Conservation (phyloP, 352 stramenopile species). For the Phytopythium helicoides region DNA sequence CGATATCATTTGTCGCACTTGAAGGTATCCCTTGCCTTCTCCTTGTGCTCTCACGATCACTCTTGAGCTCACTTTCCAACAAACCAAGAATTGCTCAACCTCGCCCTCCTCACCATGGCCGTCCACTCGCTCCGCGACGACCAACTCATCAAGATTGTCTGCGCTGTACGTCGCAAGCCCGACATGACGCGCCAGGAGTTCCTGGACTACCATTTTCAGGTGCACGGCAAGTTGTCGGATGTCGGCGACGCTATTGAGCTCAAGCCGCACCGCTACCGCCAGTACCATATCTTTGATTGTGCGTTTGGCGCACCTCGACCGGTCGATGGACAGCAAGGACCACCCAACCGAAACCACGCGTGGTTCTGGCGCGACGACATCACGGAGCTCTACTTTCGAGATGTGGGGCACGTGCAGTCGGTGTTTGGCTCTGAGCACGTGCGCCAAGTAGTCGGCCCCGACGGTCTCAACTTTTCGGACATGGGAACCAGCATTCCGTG, state of each 20-base stretch:
- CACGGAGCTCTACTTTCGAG: slow-evolving; percentile 11
- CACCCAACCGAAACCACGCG: slow-evolving; percentile 9
- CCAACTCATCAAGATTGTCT: slow-evolving; percentile 18
- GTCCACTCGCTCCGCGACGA: neutral
- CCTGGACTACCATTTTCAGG: slow-evolving; percentile 14
- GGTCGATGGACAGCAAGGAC: neutral
- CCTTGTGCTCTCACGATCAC: too few relatives aligned
- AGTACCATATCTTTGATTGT: slow-evolving; percentile 15
- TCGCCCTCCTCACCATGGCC: neutral
- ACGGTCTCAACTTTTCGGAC: slow-evolving; percentile 14
- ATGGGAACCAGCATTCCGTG: slow-evolving; percentile 10
- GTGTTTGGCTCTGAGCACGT: slow-evolving; percentile 9
- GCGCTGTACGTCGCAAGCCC: slow-evolving; percentile 8
- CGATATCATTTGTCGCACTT: too few relatives aligned
- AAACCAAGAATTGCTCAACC: neutral
- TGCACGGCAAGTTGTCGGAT: slow-evolving; percentile 9
- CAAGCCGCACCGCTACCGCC: slow-evolving; percentile 12
- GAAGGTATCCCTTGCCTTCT: too few relatives aligned
- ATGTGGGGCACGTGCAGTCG: slow-evolving; percentile 2
- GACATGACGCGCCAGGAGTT: slow-evolving; percentile 16
- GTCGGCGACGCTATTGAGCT: neutral
- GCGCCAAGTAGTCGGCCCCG: slow-evolving; percentile 2
- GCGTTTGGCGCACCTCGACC: slow-evolving; percentile 6
- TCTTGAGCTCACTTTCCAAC: too few relatives aligned
- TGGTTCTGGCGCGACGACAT: slow-evolving; percentile 12